phyloP scores from a whole-genome alignment of 2,329 filamentous ascomycete genomes.

The Mycosphaerella arachidis region DNA sequence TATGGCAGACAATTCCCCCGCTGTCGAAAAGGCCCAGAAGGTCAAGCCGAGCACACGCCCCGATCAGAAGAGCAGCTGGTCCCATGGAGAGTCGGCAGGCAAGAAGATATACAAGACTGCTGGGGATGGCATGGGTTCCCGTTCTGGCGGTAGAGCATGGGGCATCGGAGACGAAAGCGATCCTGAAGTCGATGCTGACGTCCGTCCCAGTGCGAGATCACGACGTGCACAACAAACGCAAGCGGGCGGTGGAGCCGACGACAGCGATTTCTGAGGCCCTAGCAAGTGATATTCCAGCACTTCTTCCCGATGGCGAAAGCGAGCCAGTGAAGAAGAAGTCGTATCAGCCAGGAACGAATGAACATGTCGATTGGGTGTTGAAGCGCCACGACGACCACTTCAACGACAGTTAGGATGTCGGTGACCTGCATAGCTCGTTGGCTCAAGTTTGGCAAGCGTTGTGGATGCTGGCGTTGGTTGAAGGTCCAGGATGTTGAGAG shows the following conservation, averaged over 20 bases:
- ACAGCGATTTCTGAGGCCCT: constrained; percentile 18
- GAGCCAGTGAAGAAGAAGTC: neutral
- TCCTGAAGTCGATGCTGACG: constrained; percentile 28
- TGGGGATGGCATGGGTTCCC: constrained; percentile 55
- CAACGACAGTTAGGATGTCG: neutral
- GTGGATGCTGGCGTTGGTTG: neutral
- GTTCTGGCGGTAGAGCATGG: constrained; percentile 45
- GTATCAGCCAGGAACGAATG: neutral
- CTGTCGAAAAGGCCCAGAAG: constrained; percentile 24
- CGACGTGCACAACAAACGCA: constrained; percentile 19
- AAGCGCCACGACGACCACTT: neutral
- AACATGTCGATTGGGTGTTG: neutral
- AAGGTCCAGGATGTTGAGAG: constrained; percentile 1
- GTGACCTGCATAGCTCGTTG: neutral
- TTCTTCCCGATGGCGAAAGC: neutral
- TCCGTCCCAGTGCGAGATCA: constrained; percentile 23
- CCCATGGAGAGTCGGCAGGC: constrained; percentile 9
- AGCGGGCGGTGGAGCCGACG: constrained; percentile 22
- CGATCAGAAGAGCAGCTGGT: constrained; percentile 12
- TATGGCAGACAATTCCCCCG: constrained; percentile 61
- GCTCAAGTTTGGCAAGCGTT: neutral
- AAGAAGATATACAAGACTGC: constrained; percentile 37
- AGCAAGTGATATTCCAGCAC: neutral
- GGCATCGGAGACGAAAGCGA: constrained; percentile 44
- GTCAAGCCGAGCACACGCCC: constrained; percentile 11